Conservation (phyloP, 768 basidiomycete species). For the Boletus rufocinnamomeus region DNA sequence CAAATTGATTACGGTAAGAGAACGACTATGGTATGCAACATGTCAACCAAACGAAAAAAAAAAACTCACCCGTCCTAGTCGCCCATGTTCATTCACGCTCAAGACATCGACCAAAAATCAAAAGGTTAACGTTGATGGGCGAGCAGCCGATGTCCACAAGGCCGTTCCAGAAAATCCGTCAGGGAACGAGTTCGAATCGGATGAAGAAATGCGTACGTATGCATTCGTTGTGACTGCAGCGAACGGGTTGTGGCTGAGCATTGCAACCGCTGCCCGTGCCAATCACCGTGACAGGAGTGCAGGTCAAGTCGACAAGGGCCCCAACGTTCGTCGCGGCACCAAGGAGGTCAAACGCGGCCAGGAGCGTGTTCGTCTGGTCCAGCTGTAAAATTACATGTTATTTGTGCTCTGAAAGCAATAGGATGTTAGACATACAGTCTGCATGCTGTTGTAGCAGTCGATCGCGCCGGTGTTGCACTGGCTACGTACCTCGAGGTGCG, state of each 20-base stretch:
- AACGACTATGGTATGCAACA: not conserved
- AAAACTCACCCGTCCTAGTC: not conserved
- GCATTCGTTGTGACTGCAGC: slow-evolving; percentile 14
- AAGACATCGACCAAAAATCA: not conserved
- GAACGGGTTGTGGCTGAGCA: slow-evolving; percentile 8
- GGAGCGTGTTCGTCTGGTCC: not conserved
- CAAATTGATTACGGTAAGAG: not conserved
- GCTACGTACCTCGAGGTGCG: slow-evolving; percentile 5
- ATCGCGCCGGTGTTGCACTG: slow-evolving; percentile 15
- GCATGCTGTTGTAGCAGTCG: slow-evolving; percentile 13
- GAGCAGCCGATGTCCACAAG: slow-evolving; percentile 10
- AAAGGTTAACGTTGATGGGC: not conserved
- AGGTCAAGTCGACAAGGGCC: slow-evolving; percentile 12
- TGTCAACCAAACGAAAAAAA: not conserved
- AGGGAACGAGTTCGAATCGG: not conserved
- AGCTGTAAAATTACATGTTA: not conserved
- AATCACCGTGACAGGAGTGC: slow-evolving; percentile 7
- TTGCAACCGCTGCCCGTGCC: slow-evolving; percentile 8
- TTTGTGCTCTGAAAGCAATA: not conserved
- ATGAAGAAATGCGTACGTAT: not conserved
- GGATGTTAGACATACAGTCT: not conserved
- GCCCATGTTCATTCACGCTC: not conserved
- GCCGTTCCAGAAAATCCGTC: not conserved
- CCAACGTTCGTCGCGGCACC: not conserved
- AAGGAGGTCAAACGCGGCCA: not conserved